phyloP scores from a whole-genome alignment of 768 basidiomycete species.

The Kwoniella botswanensis region DNA sequence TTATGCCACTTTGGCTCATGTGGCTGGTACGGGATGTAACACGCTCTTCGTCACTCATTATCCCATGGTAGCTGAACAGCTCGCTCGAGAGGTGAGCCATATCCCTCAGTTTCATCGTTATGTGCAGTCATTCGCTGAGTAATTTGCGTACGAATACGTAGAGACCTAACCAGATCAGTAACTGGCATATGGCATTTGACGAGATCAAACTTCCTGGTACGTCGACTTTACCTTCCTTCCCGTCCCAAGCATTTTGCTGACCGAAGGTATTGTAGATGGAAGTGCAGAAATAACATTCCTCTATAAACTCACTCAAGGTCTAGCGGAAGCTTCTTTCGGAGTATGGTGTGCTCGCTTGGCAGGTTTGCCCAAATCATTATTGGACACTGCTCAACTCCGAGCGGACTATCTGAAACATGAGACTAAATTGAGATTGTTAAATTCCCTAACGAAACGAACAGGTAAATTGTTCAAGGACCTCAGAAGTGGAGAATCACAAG shows the following conservation, averaged over 20 bases:
- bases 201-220: slow-evolving; percentile 66
- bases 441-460: slow-evolving; percentile 30
- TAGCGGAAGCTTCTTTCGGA: slow-evolving; percentile 82
- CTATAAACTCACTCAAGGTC: slow-evolving; percentile 73
- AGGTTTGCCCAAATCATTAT: slow-evolving; percentile 73
- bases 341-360: slow-evolving; percentile 88
- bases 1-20: slow-evolving; percentile 50
- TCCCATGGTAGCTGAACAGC: slow-evolving; percentile 69
- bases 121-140: neutral
- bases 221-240: neutral
- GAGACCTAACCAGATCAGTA: slow-evolving; percentile 61
- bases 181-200: slow-evolving; percentile 85
- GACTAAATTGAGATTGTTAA: slow-evolving; percentile 55
- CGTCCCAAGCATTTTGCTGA: neutral
- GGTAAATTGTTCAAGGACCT: slow-evolving; percentile 16
- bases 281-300: slow-evolving; percentile 82
- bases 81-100: slow-evolving; percentile 43
- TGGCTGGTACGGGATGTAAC: slow-evolving; percentile 50
- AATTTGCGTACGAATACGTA: slow-evolving; percentile 10
- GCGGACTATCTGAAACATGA: slow-evolving; percentile 66
- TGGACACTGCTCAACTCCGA: slow-evolving; percentile 65
- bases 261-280: slow-evolving; percentile 62
- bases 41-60: slow-evolving; percentile 93
- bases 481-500: neutral
- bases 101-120: neutral